Percentiles rank a stretch among this genome's conserved stretches.
Evolutionary conservation across 306 rosid species (phyloP).

Genomic region (Fragaria ananassa): DNA sequence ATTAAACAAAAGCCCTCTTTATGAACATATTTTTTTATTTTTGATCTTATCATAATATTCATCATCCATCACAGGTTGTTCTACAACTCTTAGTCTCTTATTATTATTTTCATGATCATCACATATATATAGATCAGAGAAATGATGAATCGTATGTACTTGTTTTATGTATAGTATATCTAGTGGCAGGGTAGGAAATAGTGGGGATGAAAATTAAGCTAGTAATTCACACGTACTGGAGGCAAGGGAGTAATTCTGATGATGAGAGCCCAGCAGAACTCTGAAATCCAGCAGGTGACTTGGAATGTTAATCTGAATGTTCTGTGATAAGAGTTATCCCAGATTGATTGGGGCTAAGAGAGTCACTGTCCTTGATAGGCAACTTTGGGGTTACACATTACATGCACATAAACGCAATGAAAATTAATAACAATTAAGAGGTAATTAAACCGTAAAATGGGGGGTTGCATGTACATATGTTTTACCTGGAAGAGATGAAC

Average conservation of each 20-base stretch:
- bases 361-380: background rate
- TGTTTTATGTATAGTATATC: too few species aligned
- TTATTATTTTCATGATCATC: too few species aligned
- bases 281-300: background rate
- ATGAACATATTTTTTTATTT: too few species aligned
- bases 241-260: background rate
- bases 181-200: background rate
- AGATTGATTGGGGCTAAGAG: too few species aligned
- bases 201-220: background rate
- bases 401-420: background rate
- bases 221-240: background rate
- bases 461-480: background rate
- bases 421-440: background rate
- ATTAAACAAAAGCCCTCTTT: too few species aligned
- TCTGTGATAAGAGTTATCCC: too few species aligned
- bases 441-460: background rate
- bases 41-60: too few species aligned
- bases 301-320: too few species aligned
- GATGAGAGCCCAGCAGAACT: background rate
- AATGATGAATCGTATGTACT: too few species aligned
- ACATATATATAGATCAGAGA: too few species aligned
- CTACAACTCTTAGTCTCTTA: too few species aligned
- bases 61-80: too few species aligned
- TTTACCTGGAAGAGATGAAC: constrained; percentile 11
- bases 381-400: background rate